These are phyloP conservation scores for Mortierella sp. DNA, from an alignment of 371 early-diverging fungal genomes.

Conservation along the genomic window DNA sequence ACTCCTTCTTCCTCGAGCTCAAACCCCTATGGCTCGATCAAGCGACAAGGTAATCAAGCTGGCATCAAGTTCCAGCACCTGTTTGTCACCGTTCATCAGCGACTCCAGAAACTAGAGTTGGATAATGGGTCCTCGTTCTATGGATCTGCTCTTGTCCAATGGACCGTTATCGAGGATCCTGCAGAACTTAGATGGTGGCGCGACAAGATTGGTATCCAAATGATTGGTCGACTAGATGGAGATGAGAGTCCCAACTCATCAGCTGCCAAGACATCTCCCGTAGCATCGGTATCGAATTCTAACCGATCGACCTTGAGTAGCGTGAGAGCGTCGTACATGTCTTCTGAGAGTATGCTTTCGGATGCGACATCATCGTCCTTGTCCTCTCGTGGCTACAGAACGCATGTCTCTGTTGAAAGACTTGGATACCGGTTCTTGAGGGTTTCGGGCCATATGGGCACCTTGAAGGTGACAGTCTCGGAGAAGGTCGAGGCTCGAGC, in stretches of 20 bases:
- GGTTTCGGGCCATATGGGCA: constrained; percentile 48
- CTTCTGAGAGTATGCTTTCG: constrained; percentile 31
- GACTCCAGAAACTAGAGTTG: constrained; percentile 45
- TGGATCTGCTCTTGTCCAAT: constrained; percentile 34
- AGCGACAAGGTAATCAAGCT: constrained; percentile 48
- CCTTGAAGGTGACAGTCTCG: constrained; percentile 50
- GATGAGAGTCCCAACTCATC: constrained; percentile 10
- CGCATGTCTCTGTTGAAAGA: constrained; percentile 37
- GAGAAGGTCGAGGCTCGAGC: constrained; percentile 52
- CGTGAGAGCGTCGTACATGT: constrained; percentile 34
- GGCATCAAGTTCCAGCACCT: constrained; percentile 55
- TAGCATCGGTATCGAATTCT: background rate
- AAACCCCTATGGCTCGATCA: constrained; percentile 33
- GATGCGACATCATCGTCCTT: constrained; percentile 35
- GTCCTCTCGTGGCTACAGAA: constrained; percentile 10
- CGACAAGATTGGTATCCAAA: constrained; percentile 51
- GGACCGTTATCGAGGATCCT: constrained; percentile 47
- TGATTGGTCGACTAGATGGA: constrained; percentile 49
- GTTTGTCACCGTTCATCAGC: constrained; percentile 49
- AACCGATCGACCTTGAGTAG: constrained; percentile 17
- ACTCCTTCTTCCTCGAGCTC: constrained; percentile 24
- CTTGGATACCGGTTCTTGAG: constrained; percentile 52
- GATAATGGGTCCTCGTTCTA: constrained; percentile 38
- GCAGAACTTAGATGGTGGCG: constrained; percentile 55
- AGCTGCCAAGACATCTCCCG: background rate